Conservation (phyloP, 352 stramenopile genomes). For the Hyaloperonospora brassicae region DNA sequence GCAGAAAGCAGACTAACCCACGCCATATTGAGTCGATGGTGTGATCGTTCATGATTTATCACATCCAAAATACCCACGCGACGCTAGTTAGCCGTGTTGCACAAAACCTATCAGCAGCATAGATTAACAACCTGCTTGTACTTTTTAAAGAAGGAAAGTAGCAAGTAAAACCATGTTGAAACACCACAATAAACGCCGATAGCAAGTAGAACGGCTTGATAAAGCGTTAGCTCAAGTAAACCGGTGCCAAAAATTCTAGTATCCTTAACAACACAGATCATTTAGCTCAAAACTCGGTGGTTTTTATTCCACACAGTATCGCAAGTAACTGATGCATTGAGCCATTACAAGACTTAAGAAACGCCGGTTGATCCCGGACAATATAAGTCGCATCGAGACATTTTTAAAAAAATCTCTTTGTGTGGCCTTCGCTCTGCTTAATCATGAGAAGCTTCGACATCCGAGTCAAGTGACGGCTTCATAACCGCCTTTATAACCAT, state of each 20-base stretch:
- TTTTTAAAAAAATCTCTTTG: conserved; percentile 70
- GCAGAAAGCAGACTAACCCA: conserved; percentile 72
- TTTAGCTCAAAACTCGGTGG: too few species aligned
- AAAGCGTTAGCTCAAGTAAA: conserved; percentile 30
- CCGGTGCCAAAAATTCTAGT: too few species aligned
- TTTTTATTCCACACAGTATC: too few species aligned
- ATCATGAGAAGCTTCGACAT: conserved; percentile 36
- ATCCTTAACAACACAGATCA: too few species aligned
- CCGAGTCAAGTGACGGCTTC: conserved; percentile 57
- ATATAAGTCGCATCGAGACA: conserved; percentile 74
- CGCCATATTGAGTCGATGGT: conserved; percentile 82
- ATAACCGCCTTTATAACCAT: conserved; percentile 15
- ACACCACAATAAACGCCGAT: too few species aligned
- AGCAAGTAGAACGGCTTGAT: conserved; percentile 75
- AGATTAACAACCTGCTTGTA: conserved; percentile 72
- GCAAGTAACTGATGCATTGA: conserved; percentile 77
- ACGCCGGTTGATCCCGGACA: conserved; percentile 82
- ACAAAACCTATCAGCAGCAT: neutral
- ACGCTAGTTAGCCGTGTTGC: too few species aligned
- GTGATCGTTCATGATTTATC: conserved; percentile 74
- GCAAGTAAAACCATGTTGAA: too few species aligned
- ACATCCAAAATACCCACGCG: neutral
- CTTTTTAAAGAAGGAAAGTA: conserved; percentile 80
- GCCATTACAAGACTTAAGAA: conserved; percentile 80
- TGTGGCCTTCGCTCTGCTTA: conserved; percentile 47